Base-by-base conservation (phyloP, 2,329 filamentous ascomycete genomes). In the Lithohypha guttulata region DNA sequence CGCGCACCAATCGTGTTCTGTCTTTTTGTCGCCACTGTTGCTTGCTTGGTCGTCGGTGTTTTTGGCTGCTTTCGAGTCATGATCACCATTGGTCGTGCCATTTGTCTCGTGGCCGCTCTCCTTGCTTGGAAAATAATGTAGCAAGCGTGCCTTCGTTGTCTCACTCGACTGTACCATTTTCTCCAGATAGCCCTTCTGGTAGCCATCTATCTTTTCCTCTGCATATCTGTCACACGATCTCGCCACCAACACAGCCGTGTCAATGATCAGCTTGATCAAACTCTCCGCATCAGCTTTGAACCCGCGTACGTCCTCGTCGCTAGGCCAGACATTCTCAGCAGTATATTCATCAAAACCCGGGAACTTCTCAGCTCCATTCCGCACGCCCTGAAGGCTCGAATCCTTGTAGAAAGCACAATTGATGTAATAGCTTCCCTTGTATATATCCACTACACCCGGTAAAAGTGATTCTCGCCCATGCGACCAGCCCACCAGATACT, bases 1-100 rank as follows among this genome's bases (percentile, higher is more conserved):
- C 6, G 86, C 84, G 59, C 89, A 98, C 91, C 91, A 98, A 62
- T 93, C 84, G 59, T 95, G 87, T 45, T 85, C 79, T 11, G 63
- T 45, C 0, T 40, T 41, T 2, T 46, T 35, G 1, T 44, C 40
- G n/a, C n/a, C n/a, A n/a, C n/a, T n/a, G n/a, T n/a, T n/a, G n/a
- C n/a, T n/a, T n/a, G n/a, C n/a, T n/a, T n/a, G n/a, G 59, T 95
- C 87, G 44, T 85, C 79, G n/a, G 63, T 45, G 0, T 40, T 41
- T 2, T 46, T 35, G 1, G 44, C 40, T 6, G 38, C 33, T 7
- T 31, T 19, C 2, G 41, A 27, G 7, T 29, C 33, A 4, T 41
- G 33, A 30, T 17, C 22, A 28, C 13, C 15, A 31, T 28, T 32
- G 28, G 42, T 37, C 39, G 36, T 4, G 42, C 44, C 25, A 20